phyloP scores from a whole-genome alignment of 768 basidiomycete genomes.

The Phylloporus sp. region DNA sequence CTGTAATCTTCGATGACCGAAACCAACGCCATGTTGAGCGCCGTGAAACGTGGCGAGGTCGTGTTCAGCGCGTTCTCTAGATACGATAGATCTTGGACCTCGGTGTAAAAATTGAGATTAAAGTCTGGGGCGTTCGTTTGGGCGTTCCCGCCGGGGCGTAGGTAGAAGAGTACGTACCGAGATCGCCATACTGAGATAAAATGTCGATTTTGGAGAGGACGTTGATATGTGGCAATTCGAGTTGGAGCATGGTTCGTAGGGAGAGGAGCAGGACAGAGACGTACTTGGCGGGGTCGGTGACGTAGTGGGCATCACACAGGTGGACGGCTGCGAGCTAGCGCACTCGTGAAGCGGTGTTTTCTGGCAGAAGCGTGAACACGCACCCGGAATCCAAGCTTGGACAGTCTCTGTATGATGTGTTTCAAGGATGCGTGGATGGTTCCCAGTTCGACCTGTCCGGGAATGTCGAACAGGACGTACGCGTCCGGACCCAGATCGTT shows the following conservation, averaged over 20 bases:
- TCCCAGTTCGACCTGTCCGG: slow-evolving; percentile 95
- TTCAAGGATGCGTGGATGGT: slow-evolving; percentile 93
- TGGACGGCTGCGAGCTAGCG: slow-evolving; percentile 86
- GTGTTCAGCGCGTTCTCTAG: slow-evolving; percentile 70
- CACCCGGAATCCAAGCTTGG: slow-evolving; percentile 80
- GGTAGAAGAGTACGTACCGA: slow-evolving; percentile 56
- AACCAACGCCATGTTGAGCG: slow-evolving; percentile 85
- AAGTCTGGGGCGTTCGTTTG: slow-evolving; percentile 58
- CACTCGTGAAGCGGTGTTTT: neutral
- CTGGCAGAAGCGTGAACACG: slow-evolving; percentile 32
- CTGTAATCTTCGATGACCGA: slow-evolving; percentile 91
- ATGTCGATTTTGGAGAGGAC: slow-evolving; percentile 95
- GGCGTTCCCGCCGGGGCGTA: neutral
- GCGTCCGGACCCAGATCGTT: slow-evolving; percentile 63
- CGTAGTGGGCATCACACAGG: slow-evolving; percentile 94
- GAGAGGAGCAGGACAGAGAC: slow-evolving; percentile 88
- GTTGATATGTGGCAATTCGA: slow-evolving; percentile 97
- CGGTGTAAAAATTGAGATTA: slow-evolving; percentile 96
- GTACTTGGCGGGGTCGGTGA: slow-evolving; percentile 94
- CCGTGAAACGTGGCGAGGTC: slow-evolving; percentile 61
- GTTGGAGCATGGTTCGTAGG: slow-evolving; percentile 94
- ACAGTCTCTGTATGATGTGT: slow-evolving; percentile 63
- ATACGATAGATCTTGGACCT: slow-evolving; percentile 92
- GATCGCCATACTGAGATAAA: slow-evolving; percentile 83
- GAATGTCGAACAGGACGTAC: slow-evolving; percentile 92